Conservation (phyloP, 2,329 filamentous ascomycete genomes). For the Ceratocystis ficicola region DNA sequence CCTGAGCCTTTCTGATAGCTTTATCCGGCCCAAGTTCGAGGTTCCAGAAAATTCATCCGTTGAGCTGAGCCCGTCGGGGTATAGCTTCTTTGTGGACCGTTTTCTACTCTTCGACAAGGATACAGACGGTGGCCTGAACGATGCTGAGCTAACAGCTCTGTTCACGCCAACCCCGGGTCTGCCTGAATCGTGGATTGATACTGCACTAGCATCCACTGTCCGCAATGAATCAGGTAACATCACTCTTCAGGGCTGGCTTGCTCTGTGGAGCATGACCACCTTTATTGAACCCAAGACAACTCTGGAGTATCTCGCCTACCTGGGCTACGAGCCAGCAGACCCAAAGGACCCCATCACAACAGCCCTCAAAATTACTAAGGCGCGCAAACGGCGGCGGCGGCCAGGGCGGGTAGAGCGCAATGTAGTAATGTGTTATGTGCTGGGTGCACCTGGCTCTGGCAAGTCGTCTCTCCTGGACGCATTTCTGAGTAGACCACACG, state of each 20-base stretch:
- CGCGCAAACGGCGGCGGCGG: constrained; percentile 70
- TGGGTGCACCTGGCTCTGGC: constrained; percentile 74
- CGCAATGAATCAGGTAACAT: constrained; percentile 91
- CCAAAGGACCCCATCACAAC: constrained; percentile 65
- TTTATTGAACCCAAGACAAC: constrained; percentile 93
- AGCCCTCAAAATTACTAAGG: constrained; percentile 84
- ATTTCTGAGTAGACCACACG: constrained; percentile 82
- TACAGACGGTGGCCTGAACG: constrained; percentile 87
- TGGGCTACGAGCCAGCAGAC: constrained; percentile 78
- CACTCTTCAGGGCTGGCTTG: constrained; percentile 92
- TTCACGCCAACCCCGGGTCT: constrained; percentile 90
- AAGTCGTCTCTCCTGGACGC: constrained; percentile 86
- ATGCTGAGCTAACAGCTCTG: constrained; percentile 69
- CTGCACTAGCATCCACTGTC: constrained; percentile 83
- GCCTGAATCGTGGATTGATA: constrained; percentile 75
- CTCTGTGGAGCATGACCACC: constrained; percentile 99
- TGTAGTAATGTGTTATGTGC: constrained; percentile 83
- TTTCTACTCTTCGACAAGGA: constrained; percentile 95
- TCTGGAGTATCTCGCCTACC: constrained; percentile 86
- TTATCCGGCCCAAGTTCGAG: constrained; percentile 86
- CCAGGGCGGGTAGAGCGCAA: constrained; percentile 84
- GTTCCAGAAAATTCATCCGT: constrained; percentile 86
- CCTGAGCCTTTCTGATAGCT: constrained; percentile 77
- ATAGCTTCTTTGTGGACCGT: constrained; percentile 93
- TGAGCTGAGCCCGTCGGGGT: constrained; percentile 85